Base-by-base conservation (phyloP, 768 basidiomycete genomes). In the Daedaleopsis sinensis region DNA sequence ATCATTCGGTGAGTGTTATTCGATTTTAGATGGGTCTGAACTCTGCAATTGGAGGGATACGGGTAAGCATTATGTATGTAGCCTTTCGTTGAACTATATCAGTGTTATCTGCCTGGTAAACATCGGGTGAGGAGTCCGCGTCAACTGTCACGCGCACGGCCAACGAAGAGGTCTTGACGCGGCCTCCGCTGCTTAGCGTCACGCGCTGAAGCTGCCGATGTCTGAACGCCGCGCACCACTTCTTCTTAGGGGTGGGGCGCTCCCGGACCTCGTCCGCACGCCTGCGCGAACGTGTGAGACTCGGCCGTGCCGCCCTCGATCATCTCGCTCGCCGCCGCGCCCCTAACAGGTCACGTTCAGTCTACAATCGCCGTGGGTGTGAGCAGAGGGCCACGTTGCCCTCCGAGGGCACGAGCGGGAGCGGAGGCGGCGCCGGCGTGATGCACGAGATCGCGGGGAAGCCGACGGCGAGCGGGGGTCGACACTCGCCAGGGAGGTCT, bases 231-330 rank as follows among this genome's bases (percentile, higher is more conserved):
- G 93, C 85, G 23, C 92, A 81, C 58, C 92, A 81, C 74, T 92
- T 94, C 76, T 94, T 94, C 82, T 91, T 94, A 7, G 89, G 89
- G 3, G 89, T n/a, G n/a, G n/a, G n/a, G n/a, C n/a, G 92, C 61
- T 85, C 87, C 4, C 69, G 63, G 19, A 44, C 63, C 21, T 71
- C 76, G 27, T 66, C 62, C 65, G 8, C 55, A n/a, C 39, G 32
- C 11, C 63, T 69, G 19, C 80, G 74, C 65, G 80, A 80, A 5
- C 11, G 21, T 8, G 11, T 18, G n/a, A 1, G 47, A 1, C 12
- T 48, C 47, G n/a, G 70, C 67, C 47, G 47, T 19, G 47, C 21
- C 23, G 19, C 47, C 21, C 13, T 48, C 47, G 47, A 48, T 18
- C 9, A 23, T 23, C 23, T 48, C 59, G 44, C 58, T 48, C 46